Evolutionary conservation across 805 yeast species (phyloP), one percentile per base, ranked within the genome.

Genomic region (Ogataea methanolica): DNA sequence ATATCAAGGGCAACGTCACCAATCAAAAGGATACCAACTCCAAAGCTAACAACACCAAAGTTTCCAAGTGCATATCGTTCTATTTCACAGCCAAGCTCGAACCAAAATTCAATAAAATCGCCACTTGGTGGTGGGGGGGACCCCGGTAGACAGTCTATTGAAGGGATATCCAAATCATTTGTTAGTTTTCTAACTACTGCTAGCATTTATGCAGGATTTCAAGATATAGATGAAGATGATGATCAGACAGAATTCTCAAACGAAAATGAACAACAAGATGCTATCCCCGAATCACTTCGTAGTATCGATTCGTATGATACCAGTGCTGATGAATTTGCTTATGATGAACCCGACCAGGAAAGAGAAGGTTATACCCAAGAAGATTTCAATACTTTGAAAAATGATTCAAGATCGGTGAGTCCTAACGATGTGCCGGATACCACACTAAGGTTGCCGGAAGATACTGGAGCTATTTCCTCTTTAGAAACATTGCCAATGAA

Each of bases 101-200:
- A 16, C 4, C 21, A 14, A 14, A 37, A 41, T 15, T 33, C 43
- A 15, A 6, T 33, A 29, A 43, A 37, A 33, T 15, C 33, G 5
- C 34, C 39, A 16, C 16, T 15, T 31, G 19, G 33, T 5, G 55
- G 31, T 26, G 31, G 9, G 4, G 31, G 31, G 31, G 31, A 54
- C 14, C 36, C 39, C 35, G 57, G 52, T 29, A 47, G 52, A 43
- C 50, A 49, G 5, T 52, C 62, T 2, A 57, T 63, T 1, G 68
- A 70, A 14, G 73, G 70, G 39, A 73, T 75, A 62, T 76, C 80
- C 16, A 72, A 71, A 54, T 76, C 81, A 39, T 72, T 81, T 53
- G 81, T 78, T 3, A 76, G 79, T 0, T 58, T 79, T 44, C 65
- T 81, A 46, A 78, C 85, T 0, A 74, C 84, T 0, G 82, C 85